A percentile compares a stretch with the other conserved stretches of the same genome.
phyloP scores from a whole-genome alignment of 352 stramenopile species.

The Globisporangium echinulatum region DNA sequence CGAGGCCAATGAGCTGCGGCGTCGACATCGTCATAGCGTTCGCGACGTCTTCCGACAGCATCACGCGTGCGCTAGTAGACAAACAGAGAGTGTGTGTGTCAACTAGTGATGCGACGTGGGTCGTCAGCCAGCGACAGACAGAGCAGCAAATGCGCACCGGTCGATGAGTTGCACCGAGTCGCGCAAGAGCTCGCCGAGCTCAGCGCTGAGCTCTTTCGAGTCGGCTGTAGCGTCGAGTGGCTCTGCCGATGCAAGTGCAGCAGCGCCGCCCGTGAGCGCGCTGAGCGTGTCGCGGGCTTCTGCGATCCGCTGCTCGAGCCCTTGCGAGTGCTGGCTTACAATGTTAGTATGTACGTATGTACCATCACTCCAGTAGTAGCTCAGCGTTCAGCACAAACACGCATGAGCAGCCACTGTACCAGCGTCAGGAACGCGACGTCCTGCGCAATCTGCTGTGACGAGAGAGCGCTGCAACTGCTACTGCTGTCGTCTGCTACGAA shows the following conservation, averaged over 20 bases:
- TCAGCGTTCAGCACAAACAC: not conserved
- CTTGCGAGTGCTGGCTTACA: slow-evolving; percentile 13
- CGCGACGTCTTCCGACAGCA: slow-evolving; percentile 27
- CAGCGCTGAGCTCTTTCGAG: slow-evolving; percentile 17
- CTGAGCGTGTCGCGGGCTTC: slow-evolving; percentile 8
- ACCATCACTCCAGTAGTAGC: not conserved
- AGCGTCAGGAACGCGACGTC: slow-evolving; percentile 12
- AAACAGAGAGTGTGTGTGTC: not conserved
- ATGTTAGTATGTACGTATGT: no score
- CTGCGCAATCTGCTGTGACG: slow-evolving; percentile 2
- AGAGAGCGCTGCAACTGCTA: not conserved
- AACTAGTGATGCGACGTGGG: no score
- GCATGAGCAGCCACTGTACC: not conserved
- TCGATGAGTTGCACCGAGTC: slow-evolving; percentile 27
- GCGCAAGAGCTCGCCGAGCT: slow-evolving; percentile 19
- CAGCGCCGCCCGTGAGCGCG: not conserved
- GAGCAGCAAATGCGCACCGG: slow-evolving; percentile 8
- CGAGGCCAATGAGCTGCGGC: slow-evolving; percentile 23
- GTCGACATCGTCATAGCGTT: slow-evolving; percentile 14
- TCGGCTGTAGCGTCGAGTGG: slow-evolving; percentile 9
- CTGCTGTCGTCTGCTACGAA: slow-evolving; percentile 2
- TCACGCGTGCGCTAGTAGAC: slow-evolving; percentile 17
- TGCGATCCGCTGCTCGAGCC: slow-evolving; percentile 12
- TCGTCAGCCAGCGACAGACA: not conserved
- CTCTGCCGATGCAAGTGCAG: not conserved